These are phyloP conservation scores for Fusarium hainanense DNA, from an alignment of 2,329 filamentous ascomycete genomes.

Conservation along the genomic window DNA sequence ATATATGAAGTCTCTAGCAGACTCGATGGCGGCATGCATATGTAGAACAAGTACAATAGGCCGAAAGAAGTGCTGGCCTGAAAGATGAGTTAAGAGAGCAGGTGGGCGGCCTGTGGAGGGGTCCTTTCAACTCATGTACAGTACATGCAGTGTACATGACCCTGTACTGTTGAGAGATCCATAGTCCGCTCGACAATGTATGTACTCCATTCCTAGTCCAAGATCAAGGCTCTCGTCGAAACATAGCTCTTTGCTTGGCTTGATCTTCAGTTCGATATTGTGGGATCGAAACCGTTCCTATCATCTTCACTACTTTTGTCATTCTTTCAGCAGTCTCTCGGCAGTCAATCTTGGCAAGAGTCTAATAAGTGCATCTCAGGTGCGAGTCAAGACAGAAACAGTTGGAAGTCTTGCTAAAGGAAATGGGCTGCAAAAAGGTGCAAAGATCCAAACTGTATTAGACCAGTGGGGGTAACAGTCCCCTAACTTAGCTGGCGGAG, in stretches of 20 bases:
- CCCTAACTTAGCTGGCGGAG: constrained; percentile 17
- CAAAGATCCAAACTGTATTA: constrained; percentile 15
- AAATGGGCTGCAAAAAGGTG: constrained; percentile 17
- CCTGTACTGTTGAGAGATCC: constrained; percentile 22
- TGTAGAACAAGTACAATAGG: constrained; percentile 10
- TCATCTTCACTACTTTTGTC: neutral
- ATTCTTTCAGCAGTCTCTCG: neutral
- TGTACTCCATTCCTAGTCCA: constrained; percentile 35
- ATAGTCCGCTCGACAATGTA: constrained; percentile 27
- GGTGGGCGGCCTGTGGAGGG: constrained; percentile 35
- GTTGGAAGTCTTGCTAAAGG: neutral
- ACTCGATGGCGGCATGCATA: constrained; percentile 14
- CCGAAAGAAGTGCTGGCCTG: constrained; percentile 29
- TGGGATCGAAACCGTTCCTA: neutral
- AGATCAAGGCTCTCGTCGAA: constrained; percentile 12
- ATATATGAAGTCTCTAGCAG: neutral
- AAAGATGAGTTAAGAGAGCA: constrained; percentile 39
- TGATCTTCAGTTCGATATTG: constrained; percentile 1
- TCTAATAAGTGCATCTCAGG: neutral
- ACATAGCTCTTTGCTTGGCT: constrained; percentile 8
- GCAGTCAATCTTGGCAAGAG: neutral
- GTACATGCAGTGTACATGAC: constrained; percentile 2
- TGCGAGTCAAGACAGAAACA: constrained; percentile 25
- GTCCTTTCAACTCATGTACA: constrained; percentile 25
- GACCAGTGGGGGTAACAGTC: constrained; percentile 19